Evolutionary conservation across 805 yeast genomes (phyloP).

Genomic region (Candida andamanensis): DNA sequence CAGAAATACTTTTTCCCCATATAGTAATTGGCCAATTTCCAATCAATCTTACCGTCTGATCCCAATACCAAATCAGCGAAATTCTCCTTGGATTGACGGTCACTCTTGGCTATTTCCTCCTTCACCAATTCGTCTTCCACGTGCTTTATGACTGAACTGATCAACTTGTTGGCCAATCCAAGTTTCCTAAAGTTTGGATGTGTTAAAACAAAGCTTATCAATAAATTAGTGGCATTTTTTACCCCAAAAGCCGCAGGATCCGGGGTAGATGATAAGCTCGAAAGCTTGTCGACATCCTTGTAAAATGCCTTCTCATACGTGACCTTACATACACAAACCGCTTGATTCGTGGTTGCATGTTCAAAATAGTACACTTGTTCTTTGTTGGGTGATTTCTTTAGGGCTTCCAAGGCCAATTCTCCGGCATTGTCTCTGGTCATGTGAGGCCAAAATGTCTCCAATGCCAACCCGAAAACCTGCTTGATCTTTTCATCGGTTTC

Average conservation of each 20-base stretch:
- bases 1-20: slow-evolving; percentile 33
- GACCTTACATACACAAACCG: slow-evolving; percentile 21
- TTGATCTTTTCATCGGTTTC: slow-evolving; percentile 10
- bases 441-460: slow-evolving; percentile 1
- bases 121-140: slow-evolving; percentile 27
- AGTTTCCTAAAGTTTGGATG: slow-evolving; percentile 19
- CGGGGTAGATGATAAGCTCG: slow-evolving; percentile 23
- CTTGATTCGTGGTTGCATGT: slow-evolving; percentile 15
- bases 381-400: slow-evolving; percentile 15
- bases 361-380: slow-evolving; percentile 23
- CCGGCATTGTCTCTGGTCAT: slow-evolving; percentile 20
- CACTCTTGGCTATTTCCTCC: slow-evolving; percentile 18
- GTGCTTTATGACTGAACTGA: slow-evolving; percentile 23
- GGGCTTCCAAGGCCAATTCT: slow-evolving; percentile 8
- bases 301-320: slow-evolving; percentile 22
- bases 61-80: slow-evolving; percentile 28
- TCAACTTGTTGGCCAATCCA: slow-evolving; percentile 25
- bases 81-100: slow-evolving; percentile 20
- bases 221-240: slow-evolving; percentile 21
- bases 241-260: slow-evolving; percentile 30
- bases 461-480: slow-evolving; percentile 6
- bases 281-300: slow-evolving; percentile 21
- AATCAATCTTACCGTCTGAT: slow-evolving; percentile 25
- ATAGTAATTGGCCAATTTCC: slow-evolving; percentile 26
- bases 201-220: slow-evolving; percentile 25